Percentiles rank a stretch among this genome's conserved stretches.
phyloP scores from a whole-genome alignment of 2,329 filamentous ascomycete species.

The Colletotrichum sp. region DNA sequence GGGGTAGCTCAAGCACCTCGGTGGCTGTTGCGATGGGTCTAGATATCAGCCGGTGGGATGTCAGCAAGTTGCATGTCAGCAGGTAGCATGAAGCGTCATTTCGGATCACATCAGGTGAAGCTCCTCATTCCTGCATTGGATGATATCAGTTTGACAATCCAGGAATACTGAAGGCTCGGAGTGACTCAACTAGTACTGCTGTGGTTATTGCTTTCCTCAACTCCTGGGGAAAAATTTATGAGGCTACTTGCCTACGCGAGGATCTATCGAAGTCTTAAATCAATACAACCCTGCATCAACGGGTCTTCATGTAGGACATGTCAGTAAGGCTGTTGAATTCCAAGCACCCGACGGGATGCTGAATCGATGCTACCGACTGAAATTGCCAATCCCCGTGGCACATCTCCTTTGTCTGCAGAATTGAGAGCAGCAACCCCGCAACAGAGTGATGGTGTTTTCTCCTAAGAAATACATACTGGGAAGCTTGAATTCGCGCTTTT shows the following conservation, averaged over 20 bases:
- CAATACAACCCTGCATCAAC: accelerated
- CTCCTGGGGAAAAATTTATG: accelerated
- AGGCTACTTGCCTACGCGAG: accelerated
- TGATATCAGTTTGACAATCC: background rate
- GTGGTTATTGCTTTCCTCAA: accelerated
- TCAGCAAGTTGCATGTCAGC: background rate
- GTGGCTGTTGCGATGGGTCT: background rate
- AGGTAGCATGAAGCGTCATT: background rate
- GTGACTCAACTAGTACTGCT: background rate
- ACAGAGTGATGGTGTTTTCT: accelerated
- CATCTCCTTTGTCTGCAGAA: background rate
- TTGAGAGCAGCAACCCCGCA: background rate
- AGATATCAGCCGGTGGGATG: background rate
- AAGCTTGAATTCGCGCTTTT: background rate
- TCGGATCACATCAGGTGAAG: background rate
- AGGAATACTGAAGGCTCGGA: background rate
- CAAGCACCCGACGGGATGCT: background rate
- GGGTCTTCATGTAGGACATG: accelerated
- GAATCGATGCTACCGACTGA: background rate
- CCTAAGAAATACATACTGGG: accelerated
- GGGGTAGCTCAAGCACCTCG: background rate
- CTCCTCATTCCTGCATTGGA: background rate
- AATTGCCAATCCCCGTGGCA: background rate
- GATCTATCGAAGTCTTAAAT: accelerated
- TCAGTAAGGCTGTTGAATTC: accelerated